A percentile compares a stretch with the other conserved stretches of the same genome.
phyloP scores from a whole-genome alignment of 139 green algal species.

The Mesostigma viride region DNA sequence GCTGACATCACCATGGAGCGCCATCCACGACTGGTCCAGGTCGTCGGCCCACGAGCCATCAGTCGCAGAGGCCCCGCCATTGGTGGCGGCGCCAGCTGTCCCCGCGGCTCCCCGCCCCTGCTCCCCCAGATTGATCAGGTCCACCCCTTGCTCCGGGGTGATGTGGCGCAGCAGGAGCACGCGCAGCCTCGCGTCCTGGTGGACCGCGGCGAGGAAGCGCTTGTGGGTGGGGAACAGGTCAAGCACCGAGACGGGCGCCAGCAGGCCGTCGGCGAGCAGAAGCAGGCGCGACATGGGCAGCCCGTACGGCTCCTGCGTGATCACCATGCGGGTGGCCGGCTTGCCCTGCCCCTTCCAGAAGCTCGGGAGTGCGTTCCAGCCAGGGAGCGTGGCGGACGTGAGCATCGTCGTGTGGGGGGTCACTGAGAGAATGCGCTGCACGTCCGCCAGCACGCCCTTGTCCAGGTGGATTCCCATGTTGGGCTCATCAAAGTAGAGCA shows the following conservation, averaged over 20 bases:
- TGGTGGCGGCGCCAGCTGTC: no score
- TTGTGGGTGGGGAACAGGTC: slow-evolving; percentile 28
- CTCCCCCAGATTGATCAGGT: no score
- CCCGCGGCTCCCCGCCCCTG: no score
- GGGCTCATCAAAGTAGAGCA: slow-evolving; percentile 46
- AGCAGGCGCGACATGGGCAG: slow-evolving; percentile 19
- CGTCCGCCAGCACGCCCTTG: slow-evolving; percentile 16
- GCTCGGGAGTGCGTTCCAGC: slow-evolving; percentile 31
- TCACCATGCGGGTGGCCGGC: slow-evolving; percentile 19
- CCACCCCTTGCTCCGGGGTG: no score
- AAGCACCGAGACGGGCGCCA: slow-evolving; percentile 17
- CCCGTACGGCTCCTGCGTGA: slow-evolving; percentile 26
- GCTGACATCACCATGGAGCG: no score
- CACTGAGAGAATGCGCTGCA: slow-evolving; percentile 25
- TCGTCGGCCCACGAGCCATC: no score
- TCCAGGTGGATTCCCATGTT: slow-evolving; percentile 46
- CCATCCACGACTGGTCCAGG: no score
- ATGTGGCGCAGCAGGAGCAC: slow-evolving; percentile 42
- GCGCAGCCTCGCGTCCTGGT: slow-evolving; percentile 14
- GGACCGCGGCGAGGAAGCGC: slow-evolving; percentile 22
- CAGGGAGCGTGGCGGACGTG: slow-evolving; percentile 37
- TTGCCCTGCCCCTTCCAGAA: slow-evolving; percentile 32
- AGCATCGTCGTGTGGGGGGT: slow-evolving; percentile 38
- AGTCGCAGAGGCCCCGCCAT: no score
- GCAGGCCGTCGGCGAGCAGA: slow-evolving; percentile 1